These are phyloP conservation scores for Phalaenopsis equestris DNA, from an alignment of 106 monocot species.

Conservation along the genomic window DNA sequence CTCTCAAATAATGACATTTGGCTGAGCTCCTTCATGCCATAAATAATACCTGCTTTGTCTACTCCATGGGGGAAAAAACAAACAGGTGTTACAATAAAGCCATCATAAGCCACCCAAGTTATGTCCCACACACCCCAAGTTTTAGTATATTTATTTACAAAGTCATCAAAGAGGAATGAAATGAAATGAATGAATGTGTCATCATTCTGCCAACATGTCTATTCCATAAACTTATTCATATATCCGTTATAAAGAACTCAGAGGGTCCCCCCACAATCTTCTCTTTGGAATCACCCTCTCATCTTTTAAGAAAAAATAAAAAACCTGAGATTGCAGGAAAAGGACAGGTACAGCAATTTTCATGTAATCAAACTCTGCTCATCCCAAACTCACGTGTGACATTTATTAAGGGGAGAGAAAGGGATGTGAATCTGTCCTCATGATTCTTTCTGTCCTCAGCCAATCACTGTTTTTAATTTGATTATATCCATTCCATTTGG, in stretches of 20 bases:
- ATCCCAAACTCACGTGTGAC: slow-evolving; percentile 3
- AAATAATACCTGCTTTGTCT: no score
- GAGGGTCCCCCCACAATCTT: background rate
- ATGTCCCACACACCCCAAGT: background rate
- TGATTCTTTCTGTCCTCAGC: background rate
- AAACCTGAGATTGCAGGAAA: background rate
- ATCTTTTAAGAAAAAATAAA: background rate
- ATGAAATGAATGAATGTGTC: background rate
- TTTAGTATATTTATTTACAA: background rate
- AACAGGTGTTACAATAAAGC: no score
- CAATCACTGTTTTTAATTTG: background rate
- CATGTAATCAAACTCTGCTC: background rate
- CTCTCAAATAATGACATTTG: no score
- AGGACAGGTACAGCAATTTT: background rate
- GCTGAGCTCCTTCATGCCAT: no score
- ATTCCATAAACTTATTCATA: background rate
- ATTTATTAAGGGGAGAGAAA: slow-evolving; percentile 6
- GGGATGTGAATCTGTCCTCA: background rate
- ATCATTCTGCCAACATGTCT: background rate
- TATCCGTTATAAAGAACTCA: background rate
- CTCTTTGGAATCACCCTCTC: background rate
- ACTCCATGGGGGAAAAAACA: no score
- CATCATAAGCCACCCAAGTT: no score
- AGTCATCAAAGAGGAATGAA: background rate
- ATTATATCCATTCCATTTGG: background rate